Conservation (phyloP, 768 basidiomycete genomes). For the Coprinopsis strossmayeri region DNA sequence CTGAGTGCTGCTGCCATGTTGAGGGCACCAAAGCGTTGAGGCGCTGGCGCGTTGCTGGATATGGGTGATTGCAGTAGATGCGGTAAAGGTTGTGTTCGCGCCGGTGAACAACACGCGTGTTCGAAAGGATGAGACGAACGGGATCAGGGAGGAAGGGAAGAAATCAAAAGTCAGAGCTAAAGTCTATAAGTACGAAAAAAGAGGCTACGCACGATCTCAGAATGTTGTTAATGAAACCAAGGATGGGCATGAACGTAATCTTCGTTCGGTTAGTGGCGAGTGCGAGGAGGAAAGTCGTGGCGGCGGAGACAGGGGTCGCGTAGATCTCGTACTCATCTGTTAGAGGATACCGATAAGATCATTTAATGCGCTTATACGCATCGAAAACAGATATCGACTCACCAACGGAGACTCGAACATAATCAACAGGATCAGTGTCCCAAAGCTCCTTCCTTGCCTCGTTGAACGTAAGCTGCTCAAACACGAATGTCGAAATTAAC, state of each 20-base stretch:
- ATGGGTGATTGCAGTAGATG: too few relatives aligned
- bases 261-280: constrained; percentile 78
- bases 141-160: too few relatives aligned
- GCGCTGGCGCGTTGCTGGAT: constrained; percentile 36
- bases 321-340: constrained; percentile 79
- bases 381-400: constrained; percentile 9
- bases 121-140: too few relatives aligned
- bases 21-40: constrained; percentile 78
- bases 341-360: background rate
- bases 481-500: constrained; percentile 75
- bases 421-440: constrained; percentile 81
- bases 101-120: too few relatives aligned
- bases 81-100: too few relatives aligned
- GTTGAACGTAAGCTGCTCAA: constrained; percentile 82
- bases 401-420: constrained; percentile 73
- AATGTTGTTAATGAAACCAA: constrained; percentile 72
- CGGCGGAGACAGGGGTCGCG: constrained; percentile 69
- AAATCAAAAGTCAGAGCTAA: too few relatives aligned
- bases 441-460: constrained; percentile 60
- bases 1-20: constrained; percentile 76
- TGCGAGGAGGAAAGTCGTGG: constrained; percentile 74
- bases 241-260: constrained; percentile 73
- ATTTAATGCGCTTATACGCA: background rate
- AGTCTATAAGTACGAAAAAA: background rate
- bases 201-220: constrained; percentile 49